Evolutionary conservation across 1,284 basidiomycete genomes (phyloP).

Genomic region (Boletus semigastroideus): DNA sequence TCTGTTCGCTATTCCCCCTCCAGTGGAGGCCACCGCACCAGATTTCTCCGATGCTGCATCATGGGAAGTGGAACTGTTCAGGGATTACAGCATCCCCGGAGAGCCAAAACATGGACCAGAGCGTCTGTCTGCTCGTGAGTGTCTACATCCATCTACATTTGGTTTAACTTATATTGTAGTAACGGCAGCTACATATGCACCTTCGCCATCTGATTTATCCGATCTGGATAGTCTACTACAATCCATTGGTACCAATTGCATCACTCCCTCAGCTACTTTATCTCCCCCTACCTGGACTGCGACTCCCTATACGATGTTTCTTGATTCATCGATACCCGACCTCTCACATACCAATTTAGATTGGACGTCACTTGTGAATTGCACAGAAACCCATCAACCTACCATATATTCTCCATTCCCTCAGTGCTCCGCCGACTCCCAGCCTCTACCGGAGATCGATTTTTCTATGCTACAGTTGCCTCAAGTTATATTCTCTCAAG

Average conservation of each 20-base stretch:
- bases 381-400: slow-evolving; percentile 3
- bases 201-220: not conserved
- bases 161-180: not conserved
- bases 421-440: not conserved
- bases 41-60: slow-evolving; percentile 13
- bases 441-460: slow-evolving; percentile 23
- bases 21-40: slow-evolving; percentile 18
- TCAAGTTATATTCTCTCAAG: not conserved
- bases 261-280: not conserved
- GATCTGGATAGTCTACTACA: slow-evolving; percentile 19
- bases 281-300: not conserved
- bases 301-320: not conserved
- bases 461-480: slow-evolving; percentile 29
- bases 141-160: not conserved
- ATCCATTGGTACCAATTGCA: slow-evolving; percentile 4
- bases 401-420: not conserved
- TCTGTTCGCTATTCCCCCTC: slow-evolving; percentile 29
- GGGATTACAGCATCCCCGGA: slow-evolving; percentile 22
- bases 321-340: slow-evolving; percentile 2
- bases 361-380: slow-evolving; percentile 22
- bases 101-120: not conserved
- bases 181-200: not conserved
- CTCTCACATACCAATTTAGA: slow-evolving; percentile 1
- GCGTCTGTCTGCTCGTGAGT: slow-evolving; percentile 13
- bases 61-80: slow-evolving; percentile 31